Conservation (phyloP, 805 yeast genomes). For the Saccharomycopsis babjevae region DNA sequence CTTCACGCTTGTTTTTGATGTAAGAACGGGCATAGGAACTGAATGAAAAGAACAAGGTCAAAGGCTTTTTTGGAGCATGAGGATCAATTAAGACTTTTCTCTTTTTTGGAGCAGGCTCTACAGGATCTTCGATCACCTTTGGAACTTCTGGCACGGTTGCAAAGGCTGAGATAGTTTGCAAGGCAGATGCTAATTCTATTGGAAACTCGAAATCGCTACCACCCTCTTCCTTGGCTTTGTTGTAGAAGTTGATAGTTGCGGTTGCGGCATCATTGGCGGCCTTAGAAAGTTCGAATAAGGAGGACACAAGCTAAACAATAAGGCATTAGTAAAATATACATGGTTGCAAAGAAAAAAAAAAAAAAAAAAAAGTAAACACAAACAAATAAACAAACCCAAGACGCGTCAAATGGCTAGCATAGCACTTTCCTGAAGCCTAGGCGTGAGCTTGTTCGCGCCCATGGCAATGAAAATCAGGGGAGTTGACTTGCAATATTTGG, state of each 20-base stretch:
- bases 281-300: conserved; percentile 71
- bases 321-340: background rate
- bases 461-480: background rate
- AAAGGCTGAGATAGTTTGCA: background rate
- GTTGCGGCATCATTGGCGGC: conserved; percentile 81
- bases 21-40: conserved; percentile 63
- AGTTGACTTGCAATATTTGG: too few species aligned
- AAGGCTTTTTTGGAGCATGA: conserved; percentile 90
- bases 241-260: conserved; percentile 70
- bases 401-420: background rate
- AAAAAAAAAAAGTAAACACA: background rate
- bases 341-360: background rate
- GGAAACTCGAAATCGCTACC: background rate
- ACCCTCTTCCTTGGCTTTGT: conserved; percentile 28
- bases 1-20: conserved; percentile 57
- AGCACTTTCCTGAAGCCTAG: background rate
- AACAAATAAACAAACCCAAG: background rate
- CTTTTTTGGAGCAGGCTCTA: conserved; percentile 25
- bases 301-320: conserved; percentile 48
- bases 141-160: conserved; percentile 1
- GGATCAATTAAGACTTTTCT: conserved; percentile 65
- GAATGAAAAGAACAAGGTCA: conserved; percentile 76
- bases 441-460: background rate
- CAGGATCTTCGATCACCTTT: conserved; percentile 16
- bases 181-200: conserved; percentile 1